phyloP scores from a whole-genome alignment of 2,329 filamentous ascomycete species.

The Pestalotiopsis sp. region DNA sequence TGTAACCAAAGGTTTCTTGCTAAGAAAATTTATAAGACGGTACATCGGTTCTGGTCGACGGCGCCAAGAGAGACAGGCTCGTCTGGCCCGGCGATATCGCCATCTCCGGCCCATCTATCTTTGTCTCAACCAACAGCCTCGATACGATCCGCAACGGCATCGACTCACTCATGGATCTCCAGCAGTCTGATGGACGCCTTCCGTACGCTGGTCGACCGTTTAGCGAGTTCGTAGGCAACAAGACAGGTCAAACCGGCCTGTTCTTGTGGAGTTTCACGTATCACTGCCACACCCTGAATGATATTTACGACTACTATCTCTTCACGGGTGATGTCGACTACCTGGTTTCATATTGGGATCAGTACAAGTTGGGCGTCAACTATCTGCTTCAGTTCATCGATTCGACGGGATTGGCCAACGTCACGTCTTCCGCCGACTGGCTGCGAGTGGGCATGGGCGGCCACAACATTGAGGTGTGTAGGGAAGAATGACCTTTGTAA shows the following conservation, averaged over 20 bases:
- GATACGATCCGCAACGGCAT: constrained; percentile 6
- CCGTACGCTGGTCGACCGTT: constrained; percentile 8
- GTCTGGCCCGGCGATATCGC: constrained; percentile 12
- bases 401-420: constrained; percentile 10
- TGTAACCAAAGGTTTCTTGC: not conserved
- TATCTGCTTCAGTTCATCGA: constrained; percentile 10
- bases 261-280: constrained; percentile 11
- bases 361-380: constrained; percentile 5
- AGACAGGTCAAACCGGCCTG: not conserved
- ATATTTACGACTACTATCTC: constrained; percentile 11
- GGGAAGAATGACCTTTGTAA: not conserved
- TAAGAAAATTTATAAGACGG: not conserved
- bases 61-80: constrained; percentile 11
- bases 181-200: constrained; percentile 4
- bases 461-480: constrained; percentile 11
- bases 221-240: not conserved
- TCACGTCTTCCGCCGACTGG: constrained; percentile 8
- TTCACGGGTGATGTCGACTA: constrained; percentile 8
- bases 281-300: constrained; percentile 11
- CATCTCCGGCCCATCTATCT: constrained; percentile 10
- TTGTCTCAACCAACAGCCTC: constrained; percentile 8
- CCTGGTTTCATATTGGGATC: constrained; percentile 7
- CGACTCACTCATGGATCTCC: not conserved
- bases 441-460: constrained; percentile 6
- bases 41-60: constrained; percentile 12